These are phyloP conservation scores for Canavalia ensiformis DNA, from an alignment of 306 rosid genomes.

Conservation along the genomic window DNA sequence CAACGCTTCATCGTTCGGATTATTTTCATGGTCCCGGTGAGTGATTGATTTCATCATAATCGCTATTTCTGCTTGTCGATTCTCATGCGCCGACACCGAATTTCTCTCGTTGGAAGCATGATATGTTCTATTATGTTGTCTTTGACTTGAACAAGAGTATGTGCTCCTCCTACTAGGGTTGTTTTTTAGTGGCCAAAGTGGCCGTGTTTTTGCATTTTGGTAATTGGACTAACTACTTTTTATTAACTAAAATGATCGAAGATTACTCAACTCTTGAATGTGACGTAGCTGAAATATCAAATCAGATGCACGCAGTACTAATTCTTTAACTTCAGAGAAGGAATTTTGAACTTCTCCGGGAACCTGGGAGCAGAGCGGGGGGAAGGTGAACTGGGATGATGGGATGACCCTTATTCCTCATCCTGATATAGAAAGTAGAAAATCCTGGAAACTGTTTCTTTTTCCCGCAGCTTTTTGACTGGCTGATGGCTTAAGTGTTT, in stretches of 20 bases:
- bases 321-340: slow-evolving; percentile 8
- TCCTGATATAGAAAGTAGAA: background rate
- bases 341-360: slow-evolving; percentile 21
- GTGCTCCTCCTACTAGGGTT: background rate
- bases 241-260: background rate
- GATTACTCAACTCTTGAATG: background rate
- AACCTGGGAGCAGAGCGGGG: background rate
- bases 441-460: background rate
- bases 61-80: background rate
- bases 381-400: background rate
- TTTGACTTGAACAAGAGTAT: background rate
- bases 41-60: slow-evolving; percentile 36
- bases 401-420: background rate
- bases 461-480: background rate
- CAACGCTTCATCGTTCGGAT: slow-evolving; percentile 95
- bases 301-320: background rate
- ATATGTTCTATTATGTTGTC: background rate
- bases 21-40: slow-evolving; percentile 96
- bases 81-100: background rate
- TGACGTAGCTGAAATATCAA: background rate
- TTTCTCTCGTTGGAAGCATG: background rate
- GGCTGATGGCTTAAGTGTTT: background rate
- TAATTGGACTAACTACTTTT: slow-evolving; percentile 11
- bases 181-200: background rate
- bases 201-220: slow-evolving; percentile 12